Evolutionary conservation across 2,329 filamentous ascomycete species (phyloP).

Genomic region (Exophiala xenobiotica): DNA sequence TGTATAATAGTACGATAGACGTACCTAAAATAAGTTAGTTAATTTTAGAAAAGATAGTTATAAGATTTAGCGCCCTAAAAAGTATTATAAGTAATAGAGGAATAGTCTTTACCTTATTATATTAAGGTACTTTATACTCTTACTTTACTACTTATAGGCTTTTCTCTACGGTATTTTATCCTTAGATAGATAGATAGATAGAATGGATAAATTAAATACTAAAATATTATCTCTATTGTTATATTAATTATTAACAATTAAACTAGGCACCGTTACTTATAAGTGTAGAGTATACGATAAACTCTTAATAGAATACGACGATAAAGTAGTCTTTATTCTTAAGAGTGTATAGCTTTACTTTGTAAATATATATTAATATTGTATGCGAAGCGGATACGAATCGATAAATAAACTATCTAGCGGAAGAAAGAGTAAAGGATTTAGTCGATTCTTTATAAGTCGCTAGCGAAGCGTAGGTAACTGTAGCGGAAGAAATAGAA

Average conservation of each 20-base stretch:
- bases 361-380: too few relatives aligned
- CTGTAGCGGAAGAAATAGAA: too few relatives aligned
- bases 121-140: slow-evolving; percentile 9
- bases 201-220: slow-evolving; percentile 15
- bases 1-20: slow-evolving; percentile 3
- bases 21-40: slow-evolving; percentile 7
- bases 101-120: slow-evolving; percentile 10
- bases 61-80: slow-evolving; percentile 10
- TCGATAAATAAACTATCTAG: too few relatives aligned
- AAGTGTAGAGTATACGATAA: slow-evolving; percentile 11
- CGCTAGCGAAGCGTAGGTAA: too few relatives aligned
- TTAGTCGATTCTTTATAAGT: too few relatives aligned
- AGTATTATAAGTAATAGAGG: slow-evolving; percentile 11
- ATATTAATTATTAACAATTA: slow-evolving; percentile 10
- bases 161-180: slow-evolving; percentile 14
- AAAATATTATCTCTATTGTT: slow-evolving; percentile 11
- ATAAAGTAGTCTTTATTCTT: too few relatives aligned
- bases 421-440: too few relatives aligned
- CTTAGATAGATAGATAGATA: slow-evolving; percentile 11
- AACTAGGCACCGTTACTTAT: slow-evolving; percentile 5
- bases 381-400: too few relatives aligned
- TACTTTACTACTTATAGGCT: slow-evolving; percentile 6
- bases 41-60: slow-evolving; percentile 14
- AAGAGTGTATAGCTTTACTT: too few relatives aligned
- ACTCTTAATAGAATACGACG: slow-evolving; percentile 26